Base-by-base conservation (phyloP, 306 rosid species). In the Adenanthera pavonina region DNA sequence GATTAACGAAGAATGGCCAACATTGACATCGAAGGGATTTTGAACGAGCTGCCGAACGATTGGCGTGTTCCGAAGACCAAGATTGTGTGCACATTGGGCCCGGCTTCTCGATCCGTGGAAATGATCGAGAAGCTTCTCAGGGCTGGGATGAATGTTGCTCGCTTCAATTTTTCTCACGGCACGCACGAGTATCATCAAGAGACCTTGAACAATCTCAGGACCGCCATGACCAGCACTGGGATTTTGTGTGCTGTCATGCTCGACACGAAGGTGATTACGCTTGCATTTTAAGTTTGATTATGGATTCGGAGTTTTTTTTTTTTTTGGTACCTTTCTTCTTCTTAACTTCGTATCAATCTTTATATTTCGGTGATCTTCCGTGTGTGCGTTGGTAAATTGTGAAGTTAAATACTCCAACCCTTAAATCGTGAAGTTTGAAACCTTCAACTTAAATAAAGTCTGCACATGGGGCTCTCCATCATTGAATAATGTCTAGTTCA, bases 81-180 rank as follows among this genome's bases (percentile, higher is more conserved):
- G 65, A 59, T 59, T 25, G 65, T 59, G 36, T 59, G 65, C 35
- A 59, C 65, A 14, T 30, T 59, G 65, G 65, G 65, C 5, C 65
- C 65, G 6, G 36, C 65, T 25, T 59, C 65, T 59, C 65, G 65
- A 59, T 20, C 65, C 25, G 65, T 59, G 3, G 65, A 59, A 59
- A 59, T 59, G 65, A 10, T 59, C 30, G 65, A 59, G 65, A 59
- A 59, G 65, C 65, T 59, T 20, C 65, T 59, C 6, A 59, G 6
- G 65, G 65, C 65, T 59, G 65, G 65, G 36, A 59, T 59, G 65
- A 59, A 59, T 15, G 65, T 59, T 25, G 65, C 65, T 9, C 65
- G 65, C 10, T 59, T 59, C 36, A 59, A 59, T 59, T 59, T 59
- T 30, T 59, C 65, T 20, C 65, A 59, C 6, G 65, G 65, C 35